Evolutionary conservation across 176 grass and related monocot species (phyloP), one percentile per base, ranked within the genome.

Genomic region (Alopecurus myosuroides): DNA sequence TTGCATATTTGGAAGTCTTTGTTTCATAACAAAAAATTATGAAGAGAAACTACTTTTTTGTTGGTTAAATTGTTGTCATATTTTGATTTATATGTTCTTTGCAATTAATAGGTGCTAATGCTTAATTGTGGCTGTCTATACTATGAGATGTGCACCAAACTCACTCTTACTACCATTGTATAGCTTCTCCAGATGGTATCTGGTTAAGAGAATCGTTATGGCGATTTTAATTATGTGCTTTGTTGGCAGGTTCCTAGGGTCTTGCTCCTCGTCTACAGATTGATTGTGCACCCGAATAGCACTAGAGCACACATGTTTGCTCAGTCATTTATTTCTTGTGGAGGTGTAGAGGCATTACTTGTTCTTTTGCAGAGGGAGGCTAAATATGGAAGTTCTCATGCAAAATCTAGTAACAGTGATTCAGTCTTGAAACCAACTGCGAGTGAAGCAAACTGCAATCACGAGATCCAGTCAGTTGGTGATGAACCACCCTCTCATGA

Each of bases 181-280:
- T 73, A 60, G 65, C 44, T 84, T 77, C 63, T 77, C 77, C 78
- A 82, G 37, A 79, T 82, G 28, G 58, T 65, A 84, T 25, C 29
- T 31, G 31, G 61, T 76, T 60, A 78, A 83, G 52, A 84, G 66
- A 45, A 81, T 35, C 36, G 67, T 53, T 66, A 35, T 77, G 14
- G 46, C 69, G 74, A 69, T 56, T 65, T 78, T 77, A 85, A 69
- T 53, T 42, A 64, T 61, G 29, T 84, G 74, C 44, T 88, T 57
- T 69, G n/a, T 81, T 88, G 70, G 53, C 85, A 95, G 93, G 93
- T 95, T 88, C 83, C 93, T 60, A 90, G 93, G 85, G 90, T 95
- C 25, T 85, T 95, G 83, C 88, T 92, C 83, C 88, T 95, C 71
- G 82, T 95, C 69, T 95, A 95, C 68, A 95, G 93, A 75, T 83